phyloP scores from a whole-genome alignment of 2,329 filamentous ascomycete species.

The Arthroderma sp. region DNA sequence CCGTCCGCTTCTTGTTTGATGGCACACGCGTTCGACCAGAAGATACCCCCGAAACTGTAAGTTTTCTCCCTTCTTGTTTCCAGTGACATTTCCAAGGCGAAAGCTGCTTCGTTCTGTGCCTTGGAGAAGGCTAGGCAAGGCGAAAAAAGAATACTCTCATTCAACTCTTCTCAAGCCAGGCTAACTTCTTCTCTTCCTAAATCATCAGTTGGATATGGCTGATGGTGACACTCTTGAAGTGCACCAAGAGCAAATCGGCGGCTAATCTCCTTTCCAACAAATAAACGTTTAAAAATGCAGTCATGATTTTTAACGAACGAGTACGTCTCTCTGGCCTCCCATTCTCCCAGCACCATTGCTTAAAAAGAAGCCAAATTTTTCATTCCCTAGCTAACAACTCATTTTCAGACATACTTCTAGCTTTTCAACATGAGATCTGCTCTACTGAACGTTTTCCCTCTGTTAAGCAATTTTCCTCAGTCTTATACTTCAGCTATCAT shows the following conservation, averaged over 20 bases:
- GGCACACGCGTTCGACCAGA: conserved; percentile 80
- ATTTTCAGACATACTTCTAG: too few relatives aligned
- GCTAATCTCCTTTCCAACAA: conserved; percentile 21
- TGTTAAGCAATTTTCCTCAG: too few relatives aligned
- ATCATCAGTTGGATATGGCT: conserved; percentile 41
- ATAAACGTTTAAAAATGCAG: not conserved
- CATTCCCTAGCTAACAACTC: too few relatives aligned
- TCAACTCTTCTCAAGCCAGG: not conserved
- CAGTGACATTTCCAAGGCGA: not conserved
- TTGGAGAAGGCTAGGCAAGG: too few relatives aligned
- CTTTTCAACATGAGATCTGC: too few relatives aligned
- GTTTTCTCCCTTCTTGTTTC: conserved; percentile 26
- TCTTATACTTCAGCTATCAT: too few relatives aligned
- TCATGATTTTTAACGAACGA: not conserved
- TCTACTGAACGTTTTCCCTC: too few relatives aligned
- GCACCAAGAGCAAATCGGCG: conserved; percentile 95
- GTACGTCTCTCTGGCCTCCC: not conserved
- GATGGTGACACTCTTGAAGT: conserved; percentile 95
- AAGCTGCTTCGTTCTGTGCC: too few relatives aligned
- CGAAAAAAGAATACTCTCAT: too few relatives aligned
- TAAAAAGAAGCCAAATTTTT: too few relatives aligned
- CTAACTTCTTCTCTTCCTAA: conserved; percentile 2
- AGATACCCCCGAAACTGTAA: conserved; percentile 83
- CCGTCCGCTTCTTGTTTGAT: conserved; percentile 90
- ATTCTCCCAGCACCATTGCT: too few relatives aligned